Evolutionary conservation across 257 asterid species (phyloP), one percentile per base, ranked within the genome.

Genomic region (Nicotiana paniculata): DNA sequence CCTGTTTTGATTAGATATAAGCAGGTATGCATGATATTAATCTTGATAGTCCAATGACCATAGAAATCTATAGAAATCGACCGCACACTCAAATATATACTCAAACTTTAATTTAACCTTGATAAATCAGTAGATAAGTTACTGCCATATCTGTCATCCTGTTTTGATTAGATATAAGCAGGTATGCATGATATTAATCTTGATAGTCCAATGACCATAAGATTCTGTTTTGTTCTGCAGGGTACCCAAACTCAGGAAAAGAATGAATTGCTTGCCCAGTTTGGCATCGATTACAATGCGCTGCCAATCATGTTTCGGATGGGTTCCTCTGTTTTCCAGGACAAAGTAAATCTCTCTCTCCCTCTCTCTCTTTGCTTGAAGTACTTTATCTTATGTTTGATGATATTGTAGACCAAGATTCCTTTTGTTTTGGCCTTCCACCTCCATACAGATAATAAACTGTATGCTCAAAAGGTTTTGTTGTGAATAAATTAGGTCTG

Each of bases 171-270:
- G 1, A 70, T 4, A 0, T 33, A 70, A 39, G 77, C 58, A 43
- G 77, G 10, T 43, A 43, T 39, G 24, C 59, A 21, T 68, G 54
- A 68, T 28, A 37, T 3, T 37, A 68, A 37, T 37, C 54, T 68
- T 68, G 32, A 68, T 43, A 43, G 1, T 43, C 21, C 37, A 70
- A 21, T 70, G 78, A 10, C 35, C 78, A 43, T 2, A 7, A 39
- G n/a, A 59, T 21, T 83, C 57, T 68, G 51, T 82, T 78, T 43
- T 76, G 81, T 67, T 88, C 83, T 74, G 74, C 88, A 94, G 97
- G 97, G 98, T 79, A 95, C 99, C 77, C 97, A 87, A 90, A 80
- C 95, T 80, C 93, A 77, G 86, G 97, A 93, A 86, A 95, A 93
- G 86, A 92, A 89, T 85, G 90, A 88, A 83, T 87, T 91, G 83